Evolutionary conservation across 192 early-diverging fungal species (phyloP).

Genomic region (Podila horticola): DNA sequence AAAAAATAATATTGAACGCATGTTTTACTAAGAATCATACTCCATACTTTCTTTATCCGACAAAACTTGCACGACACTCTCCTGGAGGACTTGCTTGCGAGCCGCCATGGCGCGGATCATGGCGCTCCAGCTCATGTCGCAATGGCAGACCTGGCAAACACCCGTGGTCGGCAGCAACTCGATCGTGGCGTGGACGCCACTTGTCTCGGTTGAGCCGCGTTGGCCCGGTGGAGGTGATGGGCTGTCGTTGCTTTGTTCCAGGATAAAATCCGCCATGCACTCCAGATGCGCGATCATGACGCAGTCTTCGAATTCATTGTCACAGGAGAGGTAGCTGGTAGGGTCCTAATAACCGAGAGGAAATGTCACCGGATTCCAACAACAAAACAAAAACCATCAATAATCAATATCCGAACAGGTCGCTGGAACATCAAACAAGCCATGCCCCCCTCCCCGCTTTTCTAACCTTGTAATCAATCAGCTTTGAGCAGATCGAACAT

Average conservation of each 20-base stretch:
- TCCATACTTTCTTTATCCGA: not conserved
- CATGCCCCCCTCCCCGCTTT: not conserved
- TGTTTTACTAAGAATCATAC: not conserved
- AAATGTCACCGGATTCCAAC: not conserved
- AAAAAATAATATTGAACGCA: too few species aligned
- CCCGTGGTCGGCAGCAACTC: constrained; percentile 27
- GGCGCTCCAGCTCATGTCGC: constrained; percentile 12
- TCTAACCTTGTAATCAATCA: constrained; percentile 33
- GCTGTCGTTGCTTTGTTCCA: constrained; percentile 4
- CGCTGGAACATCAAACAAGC: not conserved
- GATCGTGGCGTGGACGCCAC: not conserved
- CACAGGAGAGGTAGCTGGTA: constrained; percentile 13
- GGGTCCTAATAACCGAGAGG: not conserved
- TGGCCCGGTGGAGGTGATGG: too few species aligned
- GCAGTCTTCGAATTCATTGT: constrained; percentile 4
- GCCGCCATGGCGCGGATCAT: constrained; percentile 38
- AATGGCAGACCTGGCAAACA: constrained; percentile 13
- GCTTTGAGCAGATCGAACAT: constrained; percentile 15
- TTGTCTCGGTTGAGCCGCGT: too few species aligned
- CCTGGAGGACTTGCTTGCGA: not conserved
- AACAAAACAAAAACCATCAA: not conserved
- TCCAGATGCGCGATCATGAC: constrained; percentile 35
- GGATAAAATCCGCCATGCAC: constrained; percentile 31
- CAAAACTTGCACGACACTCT: not conserved
- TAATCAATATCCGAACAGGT: not conserved